Evolutionary conservation across 352 stramenopile genomes (phyloP).

Genomic region (Globisporangium rhizosaccharum): DNA sequence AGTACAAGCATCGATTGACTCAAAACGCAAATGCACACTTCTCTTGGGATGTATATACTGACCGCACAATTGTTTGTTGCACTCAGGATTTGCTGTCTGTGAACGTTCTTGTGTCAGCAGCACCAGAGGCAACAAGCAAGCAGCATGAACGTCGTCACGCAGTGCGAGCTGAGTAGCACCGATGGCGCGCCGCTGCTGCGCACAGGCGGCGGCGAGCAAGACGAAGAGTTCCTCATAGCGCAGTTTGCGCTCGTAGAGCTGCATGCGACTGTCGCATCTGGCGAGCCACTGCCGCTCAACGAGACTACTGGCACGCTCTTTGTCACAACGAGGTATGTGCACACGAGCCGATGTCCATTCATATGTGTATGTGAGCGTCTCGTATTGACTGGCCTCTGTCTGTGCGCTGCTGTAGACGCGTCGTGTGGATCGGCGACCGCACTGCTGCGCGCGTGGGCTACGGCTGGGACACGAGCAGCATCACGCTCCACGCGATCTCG

Average conservation of each 20-base stretch:
- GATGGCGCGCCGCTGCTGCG: slow-evolving; percentile 52
- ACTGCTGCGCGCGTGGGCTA: slow-evolving; percentile 41
- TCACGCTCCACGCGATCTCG: slow-evolving; percentile 78
- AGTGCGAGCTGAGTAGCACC: slow-evolving; percentile 26
- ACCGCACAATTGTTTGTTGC: too few relatives aligned
- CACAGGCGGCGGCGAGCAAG: slow-evolving; percentile 28
- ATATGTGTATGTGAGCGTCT: neutral
- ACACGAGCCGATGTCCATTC: neutral
- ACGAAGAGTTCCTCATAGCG: slow-evolving; percentile 61
- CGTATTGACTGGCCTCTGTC: neutral
- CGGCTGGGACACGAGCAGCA: slow-evolving; percentile 62
- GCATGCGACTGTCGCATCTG: slow-evolving; percentile 13
- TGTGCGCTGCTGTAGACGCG: slow-evolving; percentile 24
- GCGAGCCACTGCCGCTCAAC: slow-evolving; percentile 23
- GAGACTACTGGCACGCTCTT: slow-evolving; percentile 23
- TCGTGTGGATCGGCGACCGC: slow-evolving; percentile 54
- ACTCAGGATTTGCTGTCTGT: neutral
- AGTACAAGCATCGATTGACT: too few relatives aligned
- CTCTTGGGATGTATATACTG: too few relatives aligned
- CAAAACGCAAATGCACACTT: too few relatives aligned
- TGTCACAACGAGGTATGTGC: slow-evolving; percentile 32
- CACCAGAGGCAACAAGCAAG: too few relatives aligned
- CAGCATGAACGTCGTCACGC: slow-evolving; percentile 51
- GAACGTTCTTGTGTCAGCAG: too few relatives aligned
- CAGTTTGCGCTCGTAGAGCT: slow-evolving; percentile 44